phyloP scores from a whole-genome alignment of 129 eudicot species.

The Saposhnikovia divaricata region DNA sequence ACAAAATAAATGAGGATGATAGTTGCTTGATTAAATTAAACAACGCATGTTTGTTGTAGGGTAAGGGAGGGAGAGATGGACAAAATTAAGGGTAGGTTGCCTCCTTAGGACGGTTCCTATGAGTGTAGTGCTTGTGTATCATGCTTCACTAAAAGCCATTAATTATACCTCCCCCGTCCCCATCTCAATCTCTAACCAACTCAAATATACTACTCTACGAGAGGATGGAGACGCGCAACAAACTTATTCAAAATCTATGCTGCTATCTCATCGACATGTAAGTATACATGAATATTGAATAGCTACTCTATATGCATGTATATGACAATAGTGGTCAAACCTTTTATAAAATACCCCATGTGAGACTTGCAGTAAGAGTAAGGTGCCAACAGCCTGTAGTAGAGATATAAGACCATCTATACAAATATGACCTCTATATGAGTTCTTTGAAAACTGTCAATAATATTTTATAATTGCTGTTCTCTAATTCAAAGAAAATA shows the following conservation, averaged over 20 bases:
- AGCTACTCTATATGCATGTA: too few relatives aligned
- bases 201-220: neutral
- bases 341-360: too few relatives aligned
- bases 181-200: neutral
- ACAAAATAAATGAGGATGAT: neutral
- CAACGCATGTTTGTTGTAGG: neutral
- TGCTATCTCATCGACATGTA: neutral
- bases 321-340: too few relatives aligned
- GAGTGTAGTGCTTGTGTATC: neutral
- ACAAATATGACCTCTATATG: too few relatives aligned
- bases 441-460: too few relatives aligned
- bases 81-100: neutral
- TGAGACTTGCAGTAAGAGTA: too few relatives aligned
- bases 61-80: neutral
- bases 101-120: neutral
- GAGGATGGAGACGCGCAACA: neutral
- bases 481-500: neutral
- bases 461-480: too few relatives aligned
- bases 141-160: neutral
- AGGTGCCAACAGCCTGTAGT: too few relatives aligned
- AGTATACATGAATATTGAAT: too few relatives aligned
- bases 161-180: neutral
- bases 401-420: too few relatives aligned
- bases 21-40: neutral
- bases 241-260: neutral